Conservation (phyloP, 768 basidiomycete species). For the Hygrocybe coccinea region DNA sequence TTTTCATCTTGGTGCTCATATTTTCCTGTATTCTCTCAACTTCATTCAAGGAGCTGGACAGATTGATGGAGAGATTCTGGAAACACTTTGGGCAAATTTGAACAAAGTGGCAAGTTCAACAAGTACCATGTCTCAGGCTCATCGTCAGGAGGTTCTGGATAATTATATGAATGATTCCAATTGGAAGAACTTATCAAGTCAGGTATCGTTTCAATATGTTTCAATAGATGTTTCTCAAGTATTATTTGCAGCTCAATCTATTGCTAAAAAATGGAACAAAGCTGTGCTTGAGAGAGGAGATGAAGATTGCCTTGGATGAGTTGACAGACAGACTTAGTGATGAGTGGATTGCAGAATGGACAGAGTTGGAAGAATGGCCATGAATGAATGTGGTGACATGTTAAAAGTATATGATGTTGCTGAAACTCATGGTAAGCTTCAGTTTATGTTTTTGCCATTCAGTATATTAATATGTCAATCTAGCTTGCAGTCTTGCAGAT, state of each 20-base stretch:
- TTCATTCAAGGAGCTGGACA: constrained; percentile 19
- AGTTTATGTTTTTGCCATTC: neutral
- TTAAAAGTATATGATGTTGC: constrained; percentile 4
- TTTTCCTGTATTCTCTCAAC: constrained; percentile 24
- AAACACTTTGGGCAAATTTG: constrained; percentile 28
- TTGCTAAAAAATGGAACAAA: constrained; percentile 1
- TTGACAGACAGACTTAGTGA: neutral
- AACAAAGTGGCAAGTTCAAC: constrained; percentile 25
- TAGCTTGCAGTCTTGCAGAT: constrained; percentile 1
- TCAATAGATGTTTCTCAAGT: constrained; percentile 3
- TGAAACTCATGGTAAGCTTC: neutral
- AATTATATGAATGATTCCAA: constrained; percentile 35
- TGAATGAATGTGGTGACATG: neutral
- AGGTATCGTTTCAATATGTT: constrained; percentile 16
- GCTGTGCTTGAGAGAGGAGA: neutral
- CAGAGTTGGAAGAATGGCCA: neutral
- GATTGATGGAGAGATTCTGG: constrained; percentile 34
- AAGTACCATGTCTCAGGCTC: constrained; percentile 30
- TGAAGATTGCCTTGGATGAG: neutral
- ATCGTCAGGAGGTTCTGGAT: constrained; percentile 30
- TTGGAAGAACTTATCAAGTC: constrained; percentile 22
- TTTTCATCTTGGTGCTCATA: constrained; percentile 19
- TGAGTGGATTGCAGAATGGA: neutral
- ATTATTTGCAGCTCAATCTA: constrained; percentile 12
- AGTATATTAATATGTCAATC: neutral